Conservation (phyloP, 345 rosid species). For the Gossypium bickii region DNA sequence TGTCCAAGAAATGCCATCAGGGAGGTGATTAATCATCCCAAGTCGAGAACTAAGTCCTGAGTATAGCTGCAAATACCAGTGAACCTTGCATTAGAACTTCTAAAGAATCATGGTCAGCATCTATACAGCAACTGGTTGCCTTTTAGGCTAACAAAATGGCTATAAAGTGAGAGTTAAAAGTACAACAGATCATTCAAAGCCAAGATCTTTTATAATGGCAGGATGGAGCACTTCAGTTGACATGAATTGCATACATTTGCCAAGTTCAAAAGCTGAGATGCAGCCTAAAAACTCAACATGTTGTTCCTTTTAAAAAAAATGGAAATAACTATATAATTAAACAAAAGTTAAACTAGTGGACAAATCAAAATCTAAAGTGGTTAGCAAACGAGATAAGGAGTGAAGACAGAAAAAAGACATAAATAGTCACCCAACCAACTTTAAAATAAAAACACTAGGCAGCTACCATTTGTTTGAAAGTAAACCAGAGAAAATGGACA, state of each 20-base stretch:
- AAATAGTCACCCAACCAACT: neutral
- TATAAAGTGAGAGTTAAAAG: neutral
- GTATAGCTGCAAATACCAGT: conserved; percentile 11
- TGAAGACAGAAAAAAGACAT: too few species aligned
- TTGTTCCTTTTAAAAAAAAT: neutral
- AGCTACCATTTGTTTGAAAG: neutral
- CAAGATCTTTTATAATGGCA: neutral
- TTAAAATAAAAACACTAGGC: neutral
- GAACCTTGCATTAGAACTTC: conserved; percentile 4
- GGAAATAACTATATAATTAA: neutral
- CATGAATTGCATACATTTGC: neutral
- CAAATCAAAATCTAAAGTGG: neutral
- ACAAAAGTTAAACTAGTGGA: neutral
- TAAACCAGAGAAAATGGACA: neutral
- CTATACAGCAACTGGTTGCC: neutral
- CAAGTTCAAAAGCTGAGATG: neutral
- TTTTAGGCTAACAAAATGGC: neutral
- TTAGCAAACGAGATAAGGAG: neutral
- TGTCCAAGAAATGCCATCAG: conserved; percentile 70
- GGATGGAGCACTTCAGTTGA: neutral
- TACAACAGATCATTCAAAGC: neutral
- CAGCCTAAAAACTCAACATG: neutral
- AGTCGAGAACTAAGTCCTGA: conserved; percentile 42
- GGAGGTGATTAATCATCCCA: conserved; percentile 50
- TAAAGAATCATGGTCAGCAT: neutral